A percentile compares a stretch with the other conserved stretches of the same genome.
These are phyloP conservation scores for Candida railenensis DNA, from an alignment of 805 yeast species.

Conservation along the genomic window DNA sequence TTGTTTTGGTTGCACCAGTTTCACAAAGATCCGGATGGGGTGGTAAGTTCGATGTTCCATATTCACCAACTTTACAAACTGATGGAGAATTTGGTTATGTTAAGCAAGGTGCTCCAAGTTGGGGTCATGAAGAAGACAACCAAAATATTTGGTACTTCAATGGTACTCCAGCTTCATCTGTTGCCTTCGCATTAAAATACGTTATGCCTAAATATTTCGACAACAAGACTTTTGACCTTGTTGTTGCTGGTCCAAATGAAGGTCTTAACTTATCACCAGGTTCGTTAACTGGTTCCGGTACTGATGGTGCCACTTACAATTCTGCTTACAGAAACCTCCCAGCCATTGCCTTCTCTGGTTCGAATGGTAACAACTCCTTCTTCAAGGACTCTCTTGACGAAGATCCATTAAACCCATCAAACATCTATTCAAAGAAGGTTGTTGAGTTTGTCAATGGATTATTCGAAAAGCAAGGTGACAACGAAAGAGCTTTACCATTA, in stretches of 20 bases:
- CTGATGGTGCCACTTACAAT: conserved; percentile 51
- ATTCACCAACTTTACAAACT: conserved; percentile 27
- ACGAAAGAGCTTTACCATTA: conserved; percentile 38
- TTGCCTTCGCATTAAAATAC: conserved; percentile 48
- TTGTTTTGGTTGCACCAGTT: conserved; percentile 44
- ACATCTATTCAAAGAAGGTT: conserved; percentile 44
- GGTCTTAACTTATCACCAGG: conserved; percentile 48
- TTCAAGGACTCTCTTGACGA: conserved; percentile 44
- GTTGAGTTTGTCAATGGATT: conserved; percentile 38
- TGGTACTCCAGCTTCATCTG: conserved; percentile 55
- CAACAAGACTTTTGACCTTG: conserved; percentile 45
- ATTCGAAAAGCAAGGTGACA: conserved; percentile 37
- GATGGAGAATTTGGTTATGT: conserved; percentile 44
- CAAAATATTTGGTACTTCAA: conserved; percentile 52
- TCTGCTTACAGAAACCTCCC: conserved; percentile 49
- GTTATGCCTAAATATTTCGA: conserved; percentile 45
- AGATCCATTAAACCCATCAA: conserved; percentile 39
- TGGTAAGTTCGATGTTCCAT: conserved; percentile 44
- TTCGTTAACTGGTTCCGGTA: conserved; percentile 46
- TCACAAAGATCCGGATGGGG: conserved; percentile 49
- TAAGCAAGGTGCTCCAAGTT: conserved; percentile 44
- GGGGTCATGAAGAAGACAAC: conserved; percentile 42
- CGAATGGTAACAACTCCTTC: conserved; percentile 49
- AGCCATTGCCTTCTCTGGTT: conserved; percentile 52
- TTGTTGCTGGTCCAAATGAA: conserved; percentile 54